Evolutionary conservation across 2,329 filamentous ascomycete species (phyloP).

Genomic region (Sodiomyces alkalinus): DNA sequence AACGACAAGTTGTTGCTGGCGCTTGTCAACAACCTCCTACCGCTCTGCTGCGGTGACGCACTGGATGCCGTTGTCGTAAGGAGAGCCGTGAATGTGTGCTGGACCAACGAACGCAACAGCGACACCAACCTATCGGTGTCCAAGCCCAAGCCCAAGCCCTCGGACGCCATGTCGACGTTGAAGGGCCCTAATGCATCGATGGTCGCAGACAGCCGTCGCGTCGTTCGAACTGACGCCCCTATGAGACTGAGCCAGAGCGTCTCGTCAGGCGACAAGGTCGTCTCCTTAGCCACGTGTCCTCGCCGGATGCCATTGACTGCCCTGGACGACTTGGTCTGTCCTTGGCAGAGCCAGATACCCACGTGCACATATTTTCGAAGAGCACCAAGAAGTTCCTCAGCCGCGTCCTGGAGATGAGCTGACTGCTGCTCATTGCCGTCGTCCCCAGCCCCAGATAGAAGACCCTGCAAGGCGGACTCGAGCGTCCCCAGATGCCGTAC

Average conservation of each 20-base stretch:
- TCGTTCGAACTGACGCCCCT: constrained; percentile 45
- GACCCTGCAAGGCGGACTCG: constrained; percentile 59
- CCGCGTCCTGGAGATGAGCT: constrained; percentile 43
- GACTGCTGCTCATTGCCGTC: no score
- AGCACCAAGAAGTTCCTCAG: constrained; percentile 58
- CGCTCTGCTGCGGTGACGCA: constrained; percentile 17
- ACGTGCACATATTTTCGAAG: constrained; percentile 84
- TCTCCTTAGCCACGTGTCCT: constrained; percentile 26
- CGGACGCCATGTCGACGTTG: constrained; percentile 12
- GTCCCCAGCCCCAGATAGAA: constrained; percentile 47
- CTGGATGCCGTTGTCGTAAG: constrained; percentile 60
- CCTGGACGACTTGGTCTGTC: constrained; percentile 53
- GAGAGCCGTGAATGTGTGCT: constrained; percentile 79
- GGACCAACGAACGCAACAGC: constrained; percentile 64
- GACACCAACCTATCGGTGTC: constrained; percentile 47
- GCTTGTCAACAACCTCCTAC: constrained; percentile 19
- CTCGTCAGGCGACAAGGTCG: constrained; percentile 38
- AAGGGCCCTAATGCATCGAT: no score
- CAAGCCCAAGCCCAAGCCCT: constrained; percentile 16
- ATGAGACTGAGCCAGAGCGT: constrained; percentile 45
- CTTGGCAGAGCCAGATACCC: constrained; percentile 89
- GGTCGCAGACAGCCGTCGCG: constrained; percentile 44
- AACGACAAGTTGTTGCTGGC: constrained; percentile 56
- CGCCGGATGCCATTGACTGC: constrained; percentile 30
- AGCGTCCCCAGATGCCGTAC: constrained; percentile 68